Conservation (phyloP, 495 filamentous ascomycete genomes). For the Lasiosphaeris hirsuta region DNA sequence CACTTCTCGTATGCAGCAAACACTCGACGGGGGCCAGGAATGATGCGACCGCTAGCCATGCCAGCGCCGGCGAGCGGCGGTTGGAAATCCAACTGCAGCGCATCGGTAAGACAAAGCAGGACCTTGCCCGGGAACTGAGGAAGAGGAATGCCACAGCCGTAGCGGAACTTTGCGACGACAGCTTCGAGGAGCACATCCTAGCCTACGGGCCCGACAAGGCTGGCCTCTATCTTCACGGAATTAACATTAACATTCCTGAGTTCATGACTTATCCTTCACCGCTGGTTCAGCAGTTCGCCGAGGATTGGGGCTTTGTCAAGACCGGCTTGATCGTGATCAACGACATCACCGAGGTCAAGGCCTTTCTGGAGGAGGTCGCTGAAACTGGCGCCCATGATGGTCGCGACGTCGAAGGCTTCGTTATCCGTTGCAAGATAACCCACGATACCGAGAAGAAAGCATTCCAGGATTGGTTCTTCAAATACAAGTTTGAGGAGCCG, state of each 20-base stretch:
- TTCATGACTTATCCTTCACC: conserved; percentile 79
- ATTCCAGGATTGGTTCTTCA: conserved; percentile 96
- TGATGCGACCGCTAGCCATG: conserved; percentile 73
- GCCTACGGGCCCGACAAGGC: conserved; percentile 81
- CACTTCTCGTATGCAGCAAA: conserved; percentile 92
- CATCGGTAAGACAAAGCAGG: conserved; percentile 69
- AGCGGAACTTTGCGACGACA: conserved; percentile 94
- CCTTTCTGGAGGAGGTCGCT: conserved; percentile 76
- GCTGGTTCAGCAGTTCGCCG: conserved; percentile 82
- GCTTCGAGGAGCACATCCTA: conserved; percentile 94
- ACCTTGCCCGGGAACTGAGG: conserved; percentile 72
- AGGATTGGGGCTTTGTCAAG: conserved; percentile 91
- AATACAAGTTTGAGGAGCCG: conserved; percentile 98
- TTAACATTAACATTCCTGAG: conserved; percentile 88
- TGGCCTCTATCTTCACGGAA: conserved; percentile 90
- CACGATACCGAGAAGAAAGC: conserved; percentile 29
- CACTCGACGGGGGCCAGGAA: conserved; percentile 81
- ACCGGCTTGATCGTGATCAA: conserved; percentile 76
- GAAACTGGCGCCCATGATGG: conserved; percentile 84
- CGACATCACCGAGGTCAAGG: conserved; percentile 65
- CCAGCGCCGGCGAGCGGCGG: conserved; percentile 79
- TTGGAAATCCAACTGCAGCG: conserved; percentile 72
- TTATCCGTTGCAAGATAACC: conserved; percentile 78
- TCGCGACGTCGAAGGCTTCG: conserved; percentile 93
- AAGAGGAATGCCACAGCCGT: conserved; percentile 86